phyloP scores from a whole-genome alignment of 2,329 filamentous ascomycete species.

The Diaporthe helianthi region DNA sequence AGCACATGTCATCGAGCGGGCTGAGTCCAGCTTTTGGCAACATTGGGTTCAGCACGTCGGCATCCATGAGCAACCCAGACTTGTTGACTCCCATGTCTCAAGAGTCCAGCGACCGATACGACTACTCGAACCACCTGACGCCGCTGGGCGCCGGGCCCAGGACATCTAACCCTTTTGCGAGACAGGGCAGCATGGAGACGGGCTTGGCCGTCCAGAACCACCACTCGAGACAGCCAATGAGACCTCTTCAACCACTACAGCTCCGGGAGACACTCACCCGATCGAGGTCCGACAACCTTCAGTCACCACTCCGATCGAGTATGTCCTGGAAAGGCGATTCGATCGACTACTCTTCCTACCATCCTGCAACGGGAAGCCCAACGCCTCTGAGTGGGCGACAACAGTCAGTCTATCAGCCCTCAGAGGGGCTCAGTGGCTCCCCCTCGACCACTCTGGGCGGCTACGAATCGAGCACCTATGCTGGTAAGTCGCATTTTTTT shows the following conservation, averaged over 20 bases:
- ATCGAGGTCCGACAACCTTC: slow-evolving; percentile 63
- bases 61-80: slow-evolving; percentile 58
- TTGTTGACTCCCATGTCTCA: slow-evolving; percentile 65
- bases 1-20: slow-evolving; percentile 71
- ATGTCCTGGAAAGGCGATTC: slow-evolving; percentile 70
- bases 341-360: slow-evolving; percentile 63
- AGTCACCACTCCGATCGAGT: slow-evolving; percentile 65
- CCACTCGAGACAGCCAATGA: slow-evolving; percentile 53
- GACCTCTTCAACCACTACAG: slow-evolving; percentile 64
- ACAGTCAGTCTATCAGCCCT: slow-evolving; percentile 56
- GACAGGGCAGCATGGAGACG: slow-evolving; percentile 55
- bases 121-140: slow-evolving; percentile 57
- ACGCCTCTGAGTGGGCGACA: slow-evolving; percentile 53
- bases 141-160: slow-evolving; percentile 56
- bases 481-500: slow-evolving; percentile 51
- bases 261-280: slow-evolving; percentile 64
- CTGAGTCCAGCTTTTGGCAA: slow-evolving; percentile 72
- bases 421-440: slow-evolving; percentile 52
- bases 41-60: slow-evolving; percentile 67
- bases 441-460: slow-evolving; percentile 49
- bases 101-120: slow-evolving; percentile 61
- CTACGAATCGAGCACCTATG: slow-evolving; percentile 60
- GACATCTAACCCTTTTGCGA: slow-evolving; percentile 59
- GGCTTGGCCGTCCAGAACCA: slow-evolving; percentile 54
- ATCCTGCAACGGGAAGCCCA: slow-evolving; percentile 52